Percentiles rank a stretch among this genome's conserved stretches.
Evolutionary conservation across 2,329 filamentous ascomycete species (phyloP).

Genomic region (Fusarium acutatum): DNA sequence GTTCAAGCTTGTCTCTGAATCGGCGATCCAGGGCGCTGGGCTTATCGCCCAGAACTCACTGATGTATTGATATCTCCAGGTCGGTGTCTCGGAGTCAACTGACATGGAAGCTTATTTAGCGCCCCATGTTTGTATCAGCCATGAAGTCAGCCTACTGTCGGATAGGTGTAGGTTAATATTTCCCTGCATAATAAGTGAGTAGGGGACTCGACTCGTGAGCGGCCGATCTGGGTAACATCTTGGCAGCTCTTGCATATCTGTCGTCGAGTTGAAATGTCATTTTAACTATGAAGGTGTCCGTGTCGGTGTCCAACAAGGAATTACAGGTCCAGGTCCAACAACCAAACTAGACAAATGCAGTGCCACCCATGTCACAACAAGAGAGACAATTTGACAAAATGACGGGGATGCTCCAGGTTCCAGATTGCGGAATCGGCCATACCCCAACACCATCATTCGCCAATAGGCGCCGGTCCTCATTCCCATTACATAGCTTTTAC

Average conservation of each 20-base stretch:
- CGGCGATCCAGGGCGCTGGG: constrained; percentile 30
- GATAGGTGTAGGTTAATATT: constrained; percentile 7
- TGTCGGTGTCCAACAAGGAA: neutral
- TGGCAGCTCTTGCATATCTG: constrained; percentile 20
- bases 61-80: constrained; percentile 20
- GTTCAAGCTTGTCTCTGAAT: constrained; percentile 32
- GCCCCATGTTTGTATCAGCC: constrained; percentile 9
- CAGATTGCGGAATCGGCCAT: constrained; percentile 35
- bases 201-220: constrained; percentile 14
- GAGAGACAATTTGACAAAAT: neutral
- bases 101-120: constrained; percentile 30
- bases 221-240: constrained; percentile 16
- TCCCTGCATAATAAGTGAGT: constrained; percentile 20
- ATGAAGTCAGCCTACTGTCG: constrained; percentile 16
- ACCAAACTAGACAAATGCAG: constrained; percentile 6
- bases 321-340: neutral
- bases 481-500: constrained; percentile 44
- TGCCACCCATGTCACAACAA: constrained; percentile 33
- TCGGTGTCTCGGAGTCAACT: constrained; percentile 24
- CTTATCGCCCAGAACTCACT: constrained; percentile 34
- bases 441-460: constrained; percentile 32
- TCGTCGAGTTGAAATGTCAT: constrained; percentile 3
- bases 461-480: constrained; percentile 36
- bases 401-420: constrained; percentile 26
- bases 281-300: constrained; percentile 7